Conservation (phyloP, 2,329 filamentous ascomycete genomes). For the Dothistroma pini region DNA sequence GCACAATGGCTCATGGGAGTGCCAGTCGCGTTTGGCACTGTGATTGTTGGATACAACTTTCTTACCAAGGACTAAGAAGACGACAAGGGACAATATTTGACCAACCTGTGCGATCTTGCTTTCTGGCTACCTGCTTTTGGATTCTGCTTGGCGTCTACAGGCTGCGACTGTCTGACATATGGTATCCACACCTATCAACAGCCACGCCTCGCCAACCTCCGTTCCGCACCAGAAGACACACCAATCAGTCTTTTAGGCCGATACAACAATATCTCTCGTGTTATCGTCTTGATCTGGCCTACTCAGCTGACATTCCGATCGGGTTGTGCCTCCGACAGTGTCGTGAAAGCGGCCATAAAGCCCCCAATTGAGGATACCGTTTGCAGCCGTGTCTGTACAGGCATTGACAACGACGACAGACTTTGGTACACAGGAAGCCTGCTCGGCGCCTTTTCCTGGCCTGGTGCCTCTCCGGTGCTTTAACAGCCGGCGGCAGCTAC, state of each 20-base stretch:
- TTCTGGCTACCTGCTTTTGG: no score
- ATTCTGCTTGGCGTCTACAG: no score
- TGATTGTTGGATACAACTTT: constrained; percentile 16
- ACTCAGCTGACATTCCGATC: neutral
- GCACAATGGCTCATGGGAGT: constrained; percentile 24
- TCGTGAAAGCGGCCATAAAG: neutral
- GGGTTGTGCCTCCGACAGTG: neutral
- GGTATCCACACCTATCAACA: neutral
- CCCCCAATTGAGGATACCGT: neutral
- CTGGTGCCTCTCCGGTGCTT: neutral
- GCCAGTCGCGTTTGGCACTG: constrained; percentile 18
- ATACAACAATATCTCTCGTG: no score
- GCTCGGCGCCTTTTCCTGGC: neutral
- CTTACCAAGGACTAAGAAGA: neutral
- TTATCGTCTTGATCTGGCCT: neutral
- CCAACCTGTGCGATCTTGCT: no score
- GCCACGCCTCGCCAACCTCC: no score
- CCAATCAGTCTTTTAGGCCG: neutral
- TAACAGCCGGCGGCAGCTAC: no score
- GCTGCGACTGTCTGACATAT: neutral
- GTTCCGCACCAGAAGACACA: no score
- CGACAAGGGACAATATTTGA: neutral
- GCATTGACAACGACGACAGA: neutral
- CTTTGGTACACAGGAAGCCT: neutral
- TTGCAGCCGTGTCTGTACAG: neutral